Conservation (phyloP, 192 early-diverging fungal genomes). For the Coemansia sp. region DNA sequence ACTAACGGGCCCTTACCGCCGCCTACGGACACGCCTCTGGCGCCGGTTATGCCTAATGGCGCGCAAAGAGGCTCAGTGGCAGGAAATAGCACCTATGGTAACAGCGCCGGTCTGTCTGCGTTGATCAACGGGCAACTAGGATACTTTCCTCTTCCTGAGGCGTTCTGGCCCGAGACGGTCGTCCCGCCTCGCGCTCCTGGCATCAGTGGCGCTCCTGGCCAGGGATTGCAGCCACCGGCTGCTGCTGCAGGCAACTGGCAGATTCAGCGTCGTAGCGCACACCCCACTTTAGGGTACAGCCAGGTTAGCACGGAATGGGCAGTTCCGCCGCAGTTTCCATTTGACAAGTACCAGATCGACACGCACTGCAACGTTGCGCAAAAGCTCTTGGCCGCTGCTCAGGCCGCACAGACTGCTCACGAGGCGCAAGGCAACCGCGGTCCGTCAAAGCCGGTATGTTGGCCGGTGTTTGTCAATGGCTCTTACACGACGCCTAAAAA, state of each 20-base stretch:
- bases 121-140: slow-evolving; percentile 51
- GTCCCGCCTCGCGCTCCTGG: slow-evolving; percentile 22
- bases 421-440: slow-evolving; percentile 49
- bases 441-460: slow-evolving; percentile 62
- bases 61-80: slow-evolving; percentile 18
- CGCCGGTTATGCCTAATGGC: slow-evolving; percentile 2
- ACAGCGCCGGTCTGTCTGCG: slow-evolving; percentile 45
- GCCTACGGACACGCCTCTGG: slow-evolving; percentile 27
- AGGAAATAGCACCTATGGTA: slow-evolving; percentile 21
- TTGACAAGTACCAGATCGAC: slow-evolving; percentile 78
- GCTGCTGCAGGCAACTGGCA: slow-evolving; percentile 33
- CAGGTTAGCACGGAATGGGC: slow-evolving; percentile 59
- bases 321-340: slow-evolving; percentile 75
- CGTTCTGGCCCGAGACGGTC: slow-evolving; percentile 68
- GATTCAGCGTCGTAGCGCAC: slow-evolving; percentile 60
- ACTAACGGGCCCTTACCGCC: slow-evolving; percentile 43
- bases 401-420: slow-evolving; percentile 52
- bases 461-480: slow-evolving; percentile 66
- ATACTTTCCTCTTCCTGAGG: slow-evolving; percentile 77
- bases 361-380: slow-evolving; percentile 61
- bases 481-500: slow-evolving; percentile 63
- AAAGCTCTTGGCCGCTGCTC: slow-evolving; percentile 60
- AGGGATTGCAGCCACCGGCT: background rate
- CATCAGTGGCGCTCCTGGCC: background rate
- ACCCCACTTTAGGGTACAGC: slow-evolving; percentile 68